Evolutionary conservation across 163 green algal genomes (phyloP).

Genomic region (Chlorella variabilis): DNA sequence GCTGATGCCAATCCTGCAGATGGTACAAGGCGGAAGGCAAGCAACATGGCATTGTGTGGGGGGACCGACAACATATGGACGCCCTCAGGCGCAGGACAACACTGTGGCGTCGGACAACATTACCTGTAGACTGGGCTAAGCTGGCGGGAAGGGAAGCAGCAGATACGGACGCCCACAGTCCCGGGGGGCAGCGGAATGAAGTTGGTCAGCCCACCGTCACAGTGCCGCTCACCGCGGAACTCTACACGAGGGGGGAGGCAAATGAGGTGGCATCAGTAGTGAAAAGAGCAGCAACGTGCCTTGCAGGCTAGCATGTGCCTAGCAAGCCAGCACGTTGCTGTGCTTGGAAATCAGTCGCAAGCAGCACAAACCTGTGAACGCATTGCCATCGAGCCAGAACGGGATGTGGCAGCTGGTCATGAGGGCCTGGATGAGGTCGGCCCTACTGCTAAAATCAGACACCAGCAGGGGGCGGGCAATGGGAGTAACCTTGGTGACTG

Average conservation of each 20-base stretch:
- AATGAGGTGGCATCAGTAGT: no score
- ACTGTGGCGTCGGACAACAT: no score
- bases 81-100: no score
- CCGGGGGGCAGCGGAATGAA: slow-evolving; percentile 75
- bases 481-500: slow-evolving; percentile 67
- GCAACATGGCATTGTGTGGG: not conserved
- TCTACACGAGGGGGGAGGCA: slow-evolving; percentile 45
- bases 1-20: slow-evolving; percentile 57
- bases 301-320: not conserved
- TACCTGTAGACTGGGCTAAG: slow-evolving; percentile 41
- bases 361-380: slow-evolving; percentile 18
- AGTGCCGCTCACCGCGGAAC: slow-evolving; percentile 54
- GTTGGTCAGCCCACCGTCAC: slow-evolving; percentile 76
- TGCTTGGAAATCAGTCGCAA: not conserved
- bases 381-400: slow-evolving; percentile 46
- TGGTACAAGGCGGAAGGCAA: not conserved
- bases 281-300: slow-evolving; percentile 44
- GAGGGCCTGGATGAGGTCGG: slow-evolving; percentile 79
- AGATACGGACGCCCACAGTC: slow-evolving; percentile 63
- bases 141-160: slow-evolving; percentile 73
- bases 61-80: not conserved
- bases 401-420: slow-evolving; percentile 89
- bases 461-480: slow-evolving; percentile 49
- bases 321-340: no score
- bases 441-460: slow-evolving; percentile 61